phyloP scores from a whole-genome alignment of 129 eudicot species.

The Chrysanthemum seticuspe region DNA sequence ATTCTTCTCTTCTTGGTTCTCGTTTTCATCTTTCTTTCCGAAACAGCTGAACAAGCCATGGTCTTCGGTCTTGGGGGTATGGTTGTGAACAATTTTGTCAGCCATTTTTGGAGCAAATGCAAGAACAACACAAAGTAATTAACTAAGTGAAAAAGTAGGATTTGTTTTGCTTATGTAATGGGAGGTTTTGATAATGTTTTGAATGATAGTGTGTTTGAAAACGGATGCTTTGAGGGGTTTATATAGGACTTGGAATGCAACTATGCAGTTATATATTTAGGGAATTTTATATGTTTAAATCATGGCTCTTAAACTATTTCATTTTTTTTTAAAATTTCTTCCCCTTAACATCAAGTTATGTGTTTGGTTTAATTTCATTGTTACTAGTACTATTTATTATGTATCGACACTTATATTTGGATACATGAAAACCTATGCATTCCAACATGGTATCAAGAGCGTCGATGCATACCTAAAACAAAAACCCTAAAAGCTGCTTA shows the following conservation, averaged over 20 bases:
- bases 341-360: no score
- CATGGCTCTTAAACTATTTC: background rate
- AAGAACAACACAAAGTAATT: slow-evolving; percentile 17
- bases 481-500: no score
- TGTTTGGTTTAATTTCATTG: no score
- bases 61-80: slow-evolving; percentile 29
- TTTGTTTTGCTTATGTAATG: slow-evolving; percentile 4
- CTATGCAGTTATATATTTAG: background rate
- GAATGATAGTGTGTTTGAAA: slow-evolving; percentile 19
- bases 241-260: slow-evolving; percentile 20
- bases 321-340: background rate
- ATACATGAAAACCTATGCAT: no score
- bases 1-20: slow-evolving; percentile 39
- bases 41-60: slow-evolving; percentile 59
- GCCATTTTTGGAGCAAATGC: slow-evolving; percentile 26
- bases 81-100: slow-evolving; percentile 29
- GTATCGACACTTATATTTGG: no score
- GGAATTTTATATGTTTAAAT: background rate
- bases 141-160: slow-evolving; percentile 3
- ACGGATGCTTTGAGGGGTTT: slow-evolving; percentile 16
- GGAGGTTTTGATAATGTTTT: slow-evolving; percentile 26
- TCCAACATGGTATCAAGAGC: no score
- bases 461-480: no score
- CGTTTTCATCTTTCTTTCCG: slow-evolving; percentile 57
- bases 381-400: no score